phyloP scores from a whole-genome alignment of 1,284 basidiomycete species.

The Rhodotorula sp. region DNA sequence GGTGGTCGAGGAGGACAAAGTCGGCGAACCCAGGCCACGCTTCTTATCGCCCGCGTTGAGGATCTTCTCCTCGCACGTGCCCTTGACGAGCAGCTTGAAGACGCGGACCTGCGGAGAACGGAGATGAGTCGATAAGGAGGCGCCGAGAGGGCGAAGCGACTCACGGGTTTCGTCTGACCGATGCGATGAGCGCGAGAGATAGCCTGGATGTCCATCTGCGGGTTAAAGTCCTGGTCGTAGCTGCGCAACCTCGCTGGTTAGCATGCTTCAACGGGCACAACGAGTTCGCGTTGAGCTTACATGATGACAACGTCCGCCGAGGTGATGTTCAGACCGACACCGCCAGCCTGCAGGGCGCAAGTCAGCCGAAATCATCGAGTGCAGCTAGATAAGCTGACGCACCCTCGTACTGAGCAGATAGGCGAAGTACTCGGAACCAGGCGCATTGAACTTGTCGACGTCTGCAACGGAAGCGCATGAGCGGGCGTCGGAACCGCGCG shows the following conservation, averaged over 20 bases:
- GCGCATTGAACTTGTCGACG: conserved; percentile 90
- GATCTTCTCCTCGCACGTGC: conserved; percentile 48
- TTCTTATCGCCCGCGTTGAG: conserved; percentile 38
- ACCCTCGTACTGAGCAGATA: conserved; percentile 47
- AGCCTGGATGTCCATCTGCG: conserved; percentile 50
- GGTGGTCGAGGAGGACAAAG: not conserved
- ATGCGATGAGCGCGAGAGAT: conserved; percentile 51
- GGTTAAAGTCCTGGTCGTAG: conserved; percentile 49
- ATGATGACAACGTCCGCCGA: conserved; percentile 86
- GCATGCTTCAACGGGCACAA: not conserved
- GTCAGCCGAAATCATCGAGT: not conserved
- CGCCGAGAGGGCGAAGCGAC: not conserved
- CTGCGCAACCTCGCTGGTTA: not conserved
- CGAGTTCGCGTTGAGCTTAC: conserved; percentile 55
- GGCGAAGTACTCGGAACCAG: conserved; percentile 62
- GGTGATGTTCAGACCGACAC: conserved; percentile 51
- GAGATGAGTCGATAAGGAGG: not conserved
- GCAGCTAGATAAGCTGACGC: not conserved
- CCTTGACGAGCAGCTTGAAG: conserved; percentile 50
- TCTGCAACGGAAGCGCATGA: not conserved
- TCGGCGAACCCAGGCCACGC: conserved; percentile 39
- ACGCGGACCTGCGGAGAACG: conserved; percentile 45
- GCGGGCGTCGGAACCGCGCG: too few species aligned
- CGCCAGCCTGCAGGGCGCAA: conserved; percentile 43
- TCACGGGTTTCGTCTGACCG: conserved; percentile 45